These are phyloP conservation scores for Marasmius tenuissimus DNA, from an alignment of 1,284 basidiomycete species.

Conservation along the genomic window DNA sequence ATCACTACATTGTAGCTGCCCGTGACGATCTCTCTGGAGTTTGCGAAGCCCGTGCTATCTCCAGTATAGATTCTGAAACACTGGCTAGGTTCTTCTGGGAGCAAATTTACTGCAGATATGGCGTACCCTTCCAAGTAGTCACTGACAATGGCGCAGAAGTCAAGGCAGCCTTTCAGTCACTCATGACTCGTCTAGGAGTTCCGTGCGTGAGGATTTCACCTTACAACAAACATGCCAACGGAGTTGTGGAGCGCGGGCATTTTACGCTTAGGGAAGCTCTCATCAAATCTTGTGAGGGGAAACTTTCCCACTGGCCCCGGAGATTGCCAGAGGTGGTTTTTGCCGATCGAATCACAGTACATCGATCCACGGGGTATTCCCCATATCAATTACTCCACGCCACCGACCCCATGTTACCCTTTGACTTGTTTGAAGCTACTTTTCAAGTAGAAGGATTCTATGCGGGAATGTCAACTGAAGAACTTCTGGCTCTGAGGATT, in stretches of 20 bases:
- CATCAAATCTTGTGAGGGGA: slow-evolving; percentile 16
- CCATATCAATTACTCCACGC: slow-evolving; percentile 25
- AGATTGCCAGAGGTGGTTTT: slow-evolving; percentile 4
- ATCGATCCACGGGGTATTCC: slow-evolving; percentile 21
- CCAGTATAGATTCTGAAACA: slow-evolving; percentile 17
- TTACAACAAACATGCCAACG: slow-evolving; percentile 29
- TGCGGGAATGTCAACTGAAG: slow-evolving; percentile 7
- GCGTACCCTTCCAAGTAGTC: slow-evolving; percentile 26
- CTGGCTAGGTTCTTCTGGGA: too few species aligned
- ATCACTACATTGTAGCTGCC: slow-evolving; percentile 22
- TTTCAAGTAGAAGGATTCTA: slow-evolving; percentile 18
- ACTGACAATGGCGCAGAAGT: slow-evolving; percentile 33
- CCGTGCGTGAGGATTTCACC: slow-evolving; percentile 21
- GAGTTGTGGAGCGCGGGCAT: slow-evolving; percentile 24
- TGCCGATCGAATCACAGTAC: slow-evolving; percentile 27
- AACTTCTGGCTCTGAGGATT: slow-evolving; percentile 13
- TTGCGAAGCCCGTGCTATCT: slow-evolving; percentile 26
- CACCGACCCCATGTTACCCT: slow-evolving; percentile 21
- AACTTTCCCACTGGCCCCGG: slow-evolving; percentile 7
- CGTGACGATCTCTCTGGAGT: slow-evolving; percentile 27
- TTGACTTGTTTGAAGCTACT: slow-evolving; percentile 26
- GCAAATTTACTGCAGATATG: too few species aligned
- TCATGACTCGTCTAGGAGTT: slow-evolving; percentile 15
- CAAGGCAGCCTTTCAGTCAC: slow-evolving; percentile 19
- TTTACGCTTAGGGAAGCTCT: slow-evolving; percentile 25